These are phyloP conservation scores for Colletotrichum paranaense DNA, from an alignment of 2,329 filamentous ascomycete species.

Conservation along the genomic window DNA sequence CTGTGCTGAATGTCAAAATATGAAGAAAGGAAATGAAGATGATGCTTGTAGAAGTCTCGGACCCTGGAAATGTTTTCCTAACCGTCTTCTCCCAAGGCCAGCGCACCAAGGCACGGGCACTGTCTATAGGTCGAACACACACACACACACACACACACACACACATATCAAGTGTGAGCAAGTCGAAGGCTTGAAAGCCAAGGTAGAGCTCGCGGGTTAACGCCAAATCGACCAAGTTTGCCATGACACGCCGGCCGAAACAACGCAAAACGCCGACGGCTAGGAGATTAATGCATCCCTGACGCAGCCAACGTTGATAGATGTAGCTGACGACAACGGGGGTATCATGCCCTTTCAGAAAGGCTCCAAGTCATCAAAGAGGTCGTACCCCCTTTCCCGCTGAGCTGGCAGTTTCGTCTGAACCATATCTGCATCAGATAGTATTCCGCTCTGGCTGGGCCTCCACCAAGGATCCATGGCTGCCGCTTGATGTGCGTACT, in stretches of 20 bases:
- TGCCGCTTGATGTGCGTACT: background rate
- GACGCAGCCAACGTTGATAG: background rate
- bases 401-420: background rate
- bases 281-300: background rate
- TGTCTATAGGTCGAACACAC: background rate
- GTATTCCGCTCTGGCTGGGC: background rate
- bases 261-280: constrained; percentile 5
- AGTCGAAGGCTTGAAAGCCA: background rate
- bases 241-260: background rate
- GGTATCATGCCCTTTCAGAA: constrained; percentile 37
- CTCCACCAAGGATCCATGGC: constrained; percentile 18
- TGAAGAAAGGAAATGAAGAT: background rate
- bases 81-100: background rate
- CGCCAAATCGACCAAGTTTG: background rate
- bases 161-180: background rate
- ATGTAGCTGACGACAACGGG: background rate
- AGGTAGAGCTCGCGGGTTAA: background rate
- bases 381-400: constrained; percentile 3
- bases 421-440: background rate
- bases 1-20: constrained; percentile 17
- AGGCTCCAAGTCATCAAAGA: constrained; percentile 38
- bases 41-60: background rate
- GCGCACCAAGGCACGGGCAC: background rate
- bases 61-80: background rate
- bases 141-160: too few species aligned